Evolutionary conservation across 768 basidiomycete species (phyloP).

Genomic region (Phallus indusiatus): DNA sequence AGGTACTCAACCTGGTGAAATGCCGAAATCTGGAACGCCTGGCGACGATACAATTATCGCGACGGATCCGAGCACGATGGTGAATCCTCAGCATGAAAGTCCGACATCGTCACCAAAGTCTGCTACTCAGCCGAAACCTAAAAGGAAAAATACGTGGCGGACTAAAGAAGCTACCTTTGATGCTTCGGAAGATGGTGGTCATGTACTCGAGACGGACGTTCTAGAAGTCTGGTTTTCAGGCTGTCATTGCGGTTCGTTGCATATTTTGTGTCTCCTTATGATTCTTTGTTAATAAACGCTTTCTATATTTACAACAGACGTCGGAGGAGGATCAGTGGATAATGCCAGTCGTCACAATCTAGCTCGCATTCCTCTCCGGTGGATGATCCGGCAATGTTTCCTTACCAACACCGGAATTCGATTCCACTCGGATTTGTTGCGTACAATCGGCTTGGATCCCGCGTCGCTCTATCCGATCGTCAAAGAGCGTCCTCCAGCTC

Average conservation of each 20-base stretch:
- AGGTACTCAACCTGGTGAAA: slow-evolving; percentile 43
- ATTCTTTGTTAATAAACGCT: no score
- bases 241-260: slow-evolving; percentile 51
- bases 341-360: slow-evolving; percentile 51
- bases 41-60: not conserved
- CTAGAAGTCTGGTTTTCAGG: slow-evolving; percentile 80
- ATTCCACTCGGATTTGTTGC: slow-evolving; percentile 24
- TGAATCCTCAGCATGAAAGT: not conserved
- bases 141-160: not conserved
- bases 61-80: not conserved
- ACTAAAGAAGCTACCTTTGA: not conserved
- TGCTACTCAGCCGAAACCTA: not conserved
- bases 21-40: slow-evolving; percentile 22
- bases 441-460: slow-evolving; percentile 23
- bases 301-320: slow-evolving; percentile 36
- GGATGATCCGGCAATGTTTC: slow-evolving; percentile 45
- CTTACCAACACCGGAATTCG: slow-evolving; percentile 35
- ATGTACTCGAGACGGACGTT: slow-evolving; percentile 40
- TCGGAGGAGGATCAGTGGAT: slow-evolving; percentile 61
- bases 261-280: no score
- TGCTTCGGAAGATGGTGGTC: not conserved
- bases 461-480: slow-evolving; percentile 20
- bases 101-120: no score
- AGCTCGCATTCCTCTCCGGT: slow-evolving; percentile 60
- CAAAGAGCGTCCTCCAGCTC: slow-evolving; percentile 12